A percentile compares a stretch with the other conserved stretches of the same genome.
phyloP scores from a whole-genome alignment of 208 protist species.

The Crithidia sp. region DNA sequence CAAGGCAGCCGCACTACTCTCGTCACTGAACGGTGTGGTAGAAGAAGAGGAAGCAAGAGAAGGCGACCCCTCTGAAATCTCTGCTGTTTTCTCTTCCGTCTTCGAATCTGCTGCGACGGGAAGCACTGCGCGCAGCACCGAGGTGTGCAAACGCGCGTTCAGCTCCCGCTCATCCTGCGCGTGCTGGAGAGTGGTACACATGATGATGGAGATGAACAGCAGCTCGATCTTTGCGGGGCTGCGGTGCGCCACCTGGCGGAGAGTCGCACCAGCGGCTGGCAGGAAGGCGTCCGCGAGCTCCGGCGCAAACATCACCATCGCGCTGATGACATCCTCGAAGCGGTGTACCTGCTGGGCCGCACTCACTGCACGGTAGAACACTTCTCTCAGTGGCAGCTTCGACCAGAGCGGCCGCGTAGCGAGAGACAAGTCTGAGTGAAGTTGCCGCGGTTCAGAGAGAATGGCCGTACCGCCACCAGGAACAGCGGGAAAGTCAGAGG shows the following conservation, averaged over 20 bases:
- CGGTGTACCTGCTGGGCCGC: constrained; percentile 38
- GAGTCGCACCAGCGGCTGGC: neutral
- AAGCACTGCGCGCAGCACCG: neutral
- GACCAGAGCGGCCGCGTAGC: constrained; percentile 12
- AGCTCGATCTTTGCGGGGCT: constrained; percentile 30
- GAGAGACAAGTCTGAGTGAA: too few relatives aligned
- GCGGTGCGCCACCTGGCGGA: constrained; percentile 26
- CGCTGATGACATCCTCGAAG: constrained; percentile 36
- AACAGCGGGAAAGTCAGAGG: neutral
- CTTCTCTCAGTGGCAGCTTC: constrained; percentile 17
- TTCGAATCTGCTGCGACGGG: neutral
- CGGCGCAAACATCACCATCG: constrained; percentile 32
- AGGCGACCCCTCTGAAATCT: too few relatives aligned
- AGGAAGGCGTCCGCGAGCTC: constrained; percentile 31
- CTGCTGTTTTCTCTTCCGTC: neutral
- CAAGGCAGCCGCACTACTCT: too few relatives aligned
- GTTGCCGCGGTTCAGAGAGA: too few relatives aligned
- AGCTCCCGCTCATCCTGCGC: constrained; percentile 32
- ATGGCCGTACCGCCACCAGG: too few relatives aligned
- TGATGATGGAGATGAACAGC: constrained; percentile 37
- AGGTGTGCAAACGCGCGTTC: constrained; percentile 1
- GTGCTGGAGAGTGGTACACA: constrained; percentile 33
- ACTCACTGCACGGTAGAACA: constrained; percentile 37
- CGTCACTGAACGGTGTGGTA: too few relatives aligned
- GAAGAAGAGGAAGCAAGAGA: too few relatives aligned